Evolutionary conservation across 1,284 basidiomycete species (phyloP).

Genomic region (Afroboletus lepidellus): DNA sequence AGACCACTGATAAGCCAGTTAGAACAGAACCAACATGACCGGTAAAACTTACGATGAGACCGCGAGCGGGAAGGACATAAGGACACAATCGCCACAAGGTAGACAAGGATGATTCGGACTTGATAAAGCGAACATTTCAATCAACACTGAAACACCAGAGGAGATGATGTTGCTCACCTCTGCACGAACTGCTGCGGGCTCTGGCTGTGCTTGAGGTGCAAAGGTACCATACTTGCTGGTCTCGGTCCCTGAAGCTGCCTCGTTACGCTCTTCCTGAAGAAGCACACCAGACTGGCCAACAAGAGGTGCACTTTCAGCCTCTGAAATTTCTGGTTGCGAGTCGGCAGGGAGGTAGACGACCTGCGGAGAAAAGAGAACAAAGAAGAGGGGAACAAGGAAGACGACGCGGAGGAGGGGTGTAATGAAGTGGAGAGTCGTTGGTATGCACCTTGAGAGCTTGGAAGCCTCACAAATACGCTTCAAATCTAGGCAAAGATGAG

Average conservation of each 20-base stretch:
- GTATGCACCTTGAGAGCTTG: slow-evolving; percentile 35
- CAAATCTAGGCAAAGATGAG: slow-evolving; percentile 12
- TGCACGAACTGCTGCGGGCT: not conserved
- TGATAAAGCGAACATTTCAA: not conserved
- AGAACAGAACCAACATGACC: slow-evolving; percentile 3
- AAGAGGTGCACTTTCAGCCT: slow-evolving; percentile 30
- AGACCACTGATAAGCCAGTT: slow-evolving; percentile 41
- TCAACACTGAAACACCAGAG: not conserved
- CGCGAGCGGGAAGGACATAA: slow-evolving; percentile 23
- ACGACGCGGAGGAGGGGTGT: slow-evolving; percentile 67
- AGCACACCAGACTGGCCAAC: slow-evolving; percentile 29
- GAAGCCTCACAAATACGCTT: slow-evolving; percentile 34
- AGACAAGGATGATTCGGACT: slow-evolving; percentile 21
- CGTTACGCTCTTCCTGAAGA: slow-evolving; percentile 29
- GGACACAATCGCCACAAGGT: slow-evolving; percentile 18
- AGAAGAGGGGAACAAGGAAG: slow-evolving; percentile 57
- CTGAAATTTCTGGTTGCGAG: slow-evolving; percentile 20
- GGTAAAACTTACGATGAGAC: slow-evolving; percentile 22
- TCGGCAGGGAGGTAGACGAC: slow-evolving; percentile 55
- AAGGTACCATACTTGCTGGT: slow-evolving; percentile 71
- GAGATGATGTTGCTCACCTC: slow-evolving; percentile 12
- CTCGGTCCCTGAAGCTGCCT: slow-evolving; percentile 18
- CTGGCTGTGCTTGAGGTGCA: slow-evolving; percentile 16
- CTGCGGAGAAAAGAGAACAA: slow-evolving; percentile 57
- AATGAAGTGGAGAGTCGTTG: slow-evolving; percentile 54